Percentiles rank a stretch among this genome's conserved stretches.
Conservation (phyloP, 371 early-diverging fungal species). For the Haplosporangium sp. region DNA sequence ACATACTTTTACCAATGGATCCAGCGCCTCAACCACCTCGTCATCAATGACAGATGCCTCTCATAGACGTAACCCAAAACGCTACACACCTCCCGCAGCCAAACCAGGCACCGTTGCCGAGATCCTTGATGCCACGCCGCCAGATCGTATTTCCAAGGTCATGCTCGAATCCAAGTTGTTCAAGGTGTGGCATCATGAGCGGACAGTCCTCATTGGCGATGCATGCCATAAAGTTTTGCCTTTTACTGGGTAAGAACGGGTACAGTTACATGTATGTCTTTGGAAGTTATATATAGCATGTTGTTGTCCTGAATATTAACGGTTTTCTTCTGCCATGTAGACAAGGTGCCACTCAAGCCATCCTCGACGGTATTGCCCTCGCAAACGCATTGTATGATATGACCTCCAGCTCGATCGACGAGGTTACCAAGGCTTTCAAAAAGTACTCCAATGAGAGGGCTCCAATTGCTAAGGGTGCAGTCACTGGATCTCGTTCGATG, state of each 20-base stretch:
- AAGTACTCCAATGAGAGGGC: slow-evolving; percentile 21
- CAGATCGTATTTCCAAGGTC: slow-evolving; percentile 43
- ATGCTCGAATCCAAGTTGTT: slow-evolving; percentile 52
- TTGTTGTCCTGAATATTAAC: no score
- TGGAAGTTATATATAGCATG: no score
- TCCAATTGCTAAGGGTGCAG: slow-evolving; percentile 22
- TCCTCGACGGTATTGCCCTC: slow-evolving; percentile 36
- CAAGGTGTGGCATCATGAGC: slow-evolving; percentile 45
- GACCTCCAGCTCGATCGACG: slow-evolving; percentile 19
- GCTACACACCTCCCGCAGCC: slow-evolving; percentile 15
- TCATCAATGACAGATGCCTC: background rate
- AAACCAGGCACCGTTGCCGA: slow-evolving; percentile 46
- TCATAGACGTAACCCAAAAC: background rate
- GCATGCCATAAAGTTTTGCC: slow-evolving; percentile 47
- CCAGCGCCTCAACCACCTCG: slow-evolving; percentile 3
- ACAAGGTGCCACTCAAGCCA: slow-evolving; percentile 46
- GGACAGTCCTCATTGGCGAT: slow-evolving; percentile 50
- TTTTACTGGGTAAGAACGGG: slow-evolving; percentile 35
- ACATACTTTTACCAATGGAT: background rate
- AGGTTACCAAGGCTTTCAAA: slow-evolving; percentile 37
- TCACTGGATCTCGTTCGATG: slow-evolving; percentile 31
- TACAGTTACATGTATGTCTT: no score
- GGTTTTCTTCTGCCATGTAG: background rate
- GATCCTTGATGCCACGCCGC: slow-evolving; percentile 43
- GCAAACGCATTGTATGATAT: slow-evolving; percentile 48